Evolutionary conservation across 257 asterid genomes (phyloP).

Genomic region (Verbena officinalis): DNA sequence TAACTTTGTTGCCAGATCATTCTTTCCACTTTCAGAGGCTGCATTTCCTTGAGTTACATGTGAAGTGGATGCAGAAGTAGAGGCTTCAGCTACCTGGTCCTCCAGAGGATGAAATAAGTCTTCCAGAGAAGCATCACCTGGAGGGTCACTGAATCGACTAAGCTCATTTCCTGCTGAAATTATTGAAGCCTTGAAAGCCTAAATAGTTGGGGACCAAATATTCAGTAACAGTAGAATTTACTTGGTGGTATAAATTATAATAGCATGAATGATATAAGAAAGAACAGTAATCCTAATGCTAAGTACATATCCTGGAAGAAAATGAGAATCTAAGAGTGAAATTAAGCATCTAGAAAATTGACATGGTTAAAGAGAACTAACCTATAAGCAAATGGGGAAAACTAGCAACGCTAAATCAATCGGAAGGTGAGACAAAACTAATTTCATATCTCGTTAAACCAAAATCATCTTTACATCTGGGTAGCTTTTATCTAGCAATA

Average conservation of each 20-base stretch:
- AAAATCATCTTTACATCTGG: no score
- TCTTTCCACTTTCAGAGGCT: conserved; percentile 65
- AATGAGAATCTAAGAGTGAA: conserved; percentile 1
- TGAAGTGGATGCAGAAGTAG: conserved; percentile 79
- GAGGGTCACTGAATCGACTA: conserved; percentile 91
- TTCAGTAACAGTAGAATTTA: conserved; percentile 13
- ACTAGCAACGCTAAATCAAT: conserved; percentile 6
- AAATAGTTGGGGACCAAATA: conserved; percentile 33
- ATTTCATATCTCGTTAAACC: neutral
- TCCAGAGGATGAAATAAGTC: conserved; percentile 86
- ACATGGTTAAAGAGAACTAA: conserved; percentile 2
- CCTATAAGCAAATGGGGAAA: neutral
- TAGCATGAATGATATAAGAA: neutral
- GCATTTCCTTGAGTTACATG: conserved; percentile 51
- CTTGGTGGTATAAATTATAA: conserved; percentile 12
- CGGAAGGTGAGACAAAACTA: conserved; percentile 9
- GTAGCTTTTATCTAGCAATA: no score
- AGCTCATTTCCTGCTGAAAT: conserved; percentile 67
- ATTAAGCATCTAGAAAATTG: conserved; percentile 7
- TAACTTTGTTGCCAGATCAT: conserved; percentile 84
- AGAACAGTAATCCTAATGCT: neutral
- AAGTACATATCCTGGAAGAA: conserved; percentile 1
- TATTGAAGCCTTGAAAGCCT: conserved; percentile 65
- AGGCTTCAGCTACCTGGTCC: conserved; percentile 68
- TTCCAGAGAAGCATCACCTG: conserved; percentile 93